A percentile compares a stretch with the other conserved stretches of the same genome.
Conservation (phyloP, 306 rosid species). For the Cucurbita maxima region DNA sequence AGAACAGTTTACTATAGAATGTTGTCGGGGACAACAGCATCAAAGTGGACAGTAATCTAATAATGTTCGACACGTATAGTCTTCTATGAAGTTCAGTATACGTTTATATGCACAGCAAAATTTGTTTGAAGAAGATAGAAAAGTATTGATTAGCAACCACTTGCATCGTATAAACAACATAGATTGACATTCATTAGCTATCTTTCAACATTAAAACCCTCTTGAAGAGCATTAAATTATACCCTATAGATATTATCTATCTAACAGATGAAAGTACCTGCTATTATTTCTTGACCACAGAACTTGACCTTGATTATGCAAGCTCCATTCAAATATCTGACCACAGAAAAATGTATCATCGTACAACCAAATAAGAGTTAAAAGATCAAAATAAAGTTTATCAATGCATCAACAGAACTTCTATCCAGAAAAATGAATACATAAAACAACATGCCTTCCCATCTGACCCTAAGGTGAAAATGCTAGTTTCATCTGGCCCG, state of each 20-base stretch:
- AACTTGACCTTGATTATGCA: slow-evolving; percentile 93
- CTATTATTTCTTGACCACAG: slow-evolving; percentile 78
- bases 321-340: slow-evolving; percentile 93
- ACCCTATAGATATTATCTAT: not conserved
- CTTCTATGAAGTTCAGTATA: not conserved
- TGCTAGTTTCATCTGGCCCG: slow-evolving; percentile 96
- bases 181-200: not conserved
- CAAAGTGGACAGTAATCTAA: not conserved
- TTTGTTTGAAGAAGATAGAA: not conserved
- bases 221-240: not conserved
- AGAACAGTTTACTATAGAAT: not conserved
- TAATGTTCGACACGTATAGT: not conserved
- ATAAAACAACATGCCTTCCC: slow-evolving; percentile 53
- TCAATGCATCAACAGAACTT: slow-evolving; percentile 2
- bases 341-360: slow-evolving; percentile 1
- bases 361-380: not conserved
- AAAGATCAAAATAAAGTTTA: not conserved
- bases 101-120: not conserved
- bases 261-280: slow-evolving; percentile 33
- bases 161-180: not conserved
- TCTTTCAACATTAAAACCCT: not conserved
- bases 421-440: not conserved
- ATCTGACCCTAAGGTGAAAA: slow-evolving; percentile 82
- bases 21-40: not conserved
- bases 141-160: not conserved